phyloP scores from a whole-genome alignment of 164 flowering plant species.

The Sedum album region DNA sequence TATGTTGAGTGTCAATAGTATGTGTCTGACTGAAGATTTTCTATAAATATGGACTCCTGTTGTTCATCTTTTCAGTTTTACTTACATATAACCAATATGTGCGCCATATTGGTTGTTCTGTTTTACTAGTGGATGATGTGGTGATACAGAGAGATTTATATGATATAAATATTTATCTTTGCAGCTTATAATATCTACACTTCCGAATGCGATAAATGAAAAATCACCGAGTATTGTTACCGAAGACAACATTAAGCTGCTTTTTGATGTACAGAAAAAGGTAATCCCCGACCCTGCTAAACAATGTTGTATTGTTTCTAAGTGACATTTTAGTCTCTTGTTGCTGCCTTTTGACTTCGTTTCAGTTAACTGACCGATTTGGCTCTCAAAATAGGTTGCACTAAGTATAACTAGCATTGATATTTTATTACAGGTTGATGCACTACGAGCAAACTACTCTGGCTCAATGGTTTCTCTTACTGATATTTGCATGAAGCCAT shows the following conservation, averaged over 20 bases:
- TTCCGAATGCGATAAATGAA: slow-evolving; percentile 38
- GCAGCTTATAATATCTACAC: slow-evolving; percentile 78
- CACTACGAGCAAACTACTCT: slow-evolving; percentile 68
- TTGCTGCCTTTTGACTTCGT: background rate
- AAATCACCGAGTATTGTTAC: slow-evolving; percentile 67
- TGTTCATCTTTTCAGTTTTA: background rate
- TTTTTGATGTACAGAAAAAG: slow-evolving; percentile 87
- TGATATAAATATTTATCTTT: slow-evolving; percentile 4
- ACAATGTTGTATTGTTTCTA: background rate
- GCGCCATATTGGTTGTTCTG: background rate
- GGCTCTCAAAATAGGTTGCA: background rate
- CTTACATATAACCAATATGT: background rate
- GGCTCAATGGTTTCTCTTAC: slow-evolving; percentile 60
- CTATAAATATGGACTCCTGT: background rate
- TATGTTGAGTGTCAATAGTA: no score
- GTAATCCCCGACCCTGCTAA: slow-evolving; percentile 25
- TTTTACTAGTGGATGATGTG: background rate
- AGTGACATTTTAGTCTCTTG: background rate
- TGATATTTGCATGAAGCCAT: slow-evolving; percentile 92
- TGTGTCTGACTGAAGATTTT: background rate
- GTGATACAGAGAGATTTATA: background rate
- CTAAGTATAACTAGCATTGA: background rate
- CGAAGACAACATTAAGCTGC: slow-evolving; percentile 62
- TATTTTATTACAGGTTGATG: slow-evolving; percentile 52
- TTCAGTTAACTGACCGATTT: background rate